Evolutionary conservation across 352 stramenopile genomes (phyloP).

Genomic region (Phytophthora pisi): DNA sequence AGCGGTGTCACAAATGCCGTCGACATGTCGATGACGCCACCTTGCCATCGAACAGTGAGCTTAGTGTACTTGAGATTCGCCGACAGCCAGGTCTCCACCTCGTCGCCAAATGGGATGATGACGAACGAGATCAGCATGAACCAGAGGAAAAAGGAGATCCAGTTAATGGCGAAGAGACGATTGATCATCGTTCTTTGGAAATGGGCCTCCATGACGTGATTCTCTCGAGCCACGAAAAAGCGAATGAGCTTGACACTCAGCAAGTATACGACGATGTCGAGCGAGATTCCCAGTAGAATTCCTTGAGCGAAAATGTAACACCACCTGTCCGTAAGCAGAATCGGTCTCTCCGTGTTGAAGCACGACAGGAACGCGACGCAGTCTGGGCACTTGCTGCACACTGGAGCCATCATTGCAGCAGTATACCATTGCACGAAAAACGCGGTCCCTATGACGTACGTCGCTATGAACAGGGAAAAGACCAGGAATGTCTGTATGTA

Average conservation of each 20-base stretch:
- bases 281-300: conserved; percentile 79
- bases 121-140: conserved; percentile 90
- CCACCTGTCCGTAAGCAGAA: conserved; percentile 78
- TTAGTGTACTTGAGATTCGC: conserved; percentile 84
- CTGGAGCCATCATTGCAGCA: conserved; percentile 82
- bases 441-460: conserved; percentile 78
- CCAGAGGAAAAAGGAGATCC: conserved; percentile 91
- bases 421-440: conserved; percentile 91
- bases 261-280: conserved; percentile 87
- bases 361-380: conserved; percentile 82
- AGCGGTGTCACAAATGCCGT: conserved; percentile 86
- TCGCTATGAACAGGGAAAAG: conserved; percentile 79
- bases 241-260: conserved; percentile 84
- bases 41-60: conserved; percentile 83
- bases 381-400: conserved; percentile 76
- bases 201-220: conserved; percentile 81
- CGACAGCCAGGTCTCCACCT: conserved; percentile 82
- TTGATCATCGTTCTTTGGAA: conserved; percentile 88
- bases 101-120: conserved; percentile 83
- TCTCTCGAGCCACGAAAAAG: conserved; percentile 85
- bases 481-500: conserved; percentile 86
- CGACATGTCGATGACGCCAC: conserved; percentile 87
- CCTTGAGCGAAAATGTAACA: conserved; percentile 86
- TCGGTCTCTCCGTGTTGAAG: conserved; percentile 78
- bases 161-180: conserved; percentile 88